Percentiles rank a stretch among this genome's conserved stretches.
Evolutionary conservation across 306 rosid species (phyloP).

Genomic region (apple (Malus domestica)): ASM211411v1 NC_041800.1:30348733-30349232

Average conservation of each 20-base stretch:
- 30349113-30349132: conserved; percentile 41
- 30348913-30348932: neutral
- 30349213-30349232: conserved; percentile 48
- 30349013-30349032: conserved; percentile 34
- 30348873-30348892: conserved; percentile 37
- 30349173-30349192: conserved; percentile 51
- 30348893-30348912: conserved; percentile 40
- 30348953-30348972: neutral
- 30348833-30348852: conserved; percentile 49
- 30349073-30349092: conserved; percentile 58
- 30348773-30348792: conserved; percentile 62
- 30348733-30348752: conserved; percentile 28
- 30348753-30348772: conserved; percentile 41
- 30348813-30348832: conserved; percentile 26
- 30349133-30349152: conserved; percentile 17
- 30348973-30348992: neutral
- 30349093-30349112: conserved; percentile 51
- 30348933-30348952: too few relatives aligned
- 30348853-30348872: conserved; percentile 45
- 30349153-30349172: conserved; percentile 40
- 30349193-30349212: conserved; percentile 72
- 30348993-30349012: neutral
- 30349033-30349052: conserved; percentile 54
- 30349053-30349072: conserved; percentile 60
- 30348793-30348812: conserved; percentile 45